Percentiles rank a stretch among this genome's conserved stretches.
Evolutionary conservation across 768 basidiomycete species (phyloP).

Genomic region (Agrocybe praecox): DNA sequence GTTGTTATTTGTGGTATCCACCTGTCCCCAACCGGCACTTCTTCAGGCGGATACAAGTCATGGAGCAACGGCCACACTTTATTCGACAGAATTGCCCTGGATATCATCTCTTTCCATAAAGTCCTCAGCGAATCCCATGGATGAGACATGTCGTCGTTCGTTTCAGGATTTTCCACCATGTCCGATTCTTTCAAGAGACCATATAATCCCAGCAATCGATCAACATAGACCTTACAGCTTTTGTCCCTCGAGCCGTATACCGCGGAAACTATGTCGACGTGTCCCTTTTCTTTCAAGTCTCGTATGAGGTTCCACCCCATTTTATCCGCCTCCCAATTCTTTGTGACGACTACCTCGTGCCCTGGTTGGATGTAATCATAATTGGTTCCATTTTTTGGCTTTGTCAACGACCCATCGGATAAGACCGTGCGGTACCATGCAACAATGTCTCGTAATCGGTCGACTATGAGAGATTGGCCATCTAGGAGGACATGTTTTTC

Average conservation of each 20-base stretch:
- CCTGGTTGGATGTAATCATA: background rate
- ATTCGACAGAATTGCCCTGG: no score
- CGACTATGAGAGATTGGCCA: background rate
- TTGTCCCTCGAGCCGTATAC: background rate
- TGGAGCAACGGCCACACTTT: background rate
- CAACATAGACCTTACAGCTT: background rate
- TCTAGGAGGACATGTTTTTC: background rate
- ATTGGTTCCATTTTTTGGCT: background rate
- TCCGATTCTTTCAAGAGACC: background rate
- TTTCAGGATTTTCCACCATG: background rate
- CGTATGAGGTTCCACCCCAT: no score
- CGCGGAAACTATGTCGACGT: background rate
- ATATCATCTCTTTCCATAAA: background rate
- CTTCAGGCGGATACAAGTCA: background rate
- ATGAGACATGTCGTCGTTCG: background rate
- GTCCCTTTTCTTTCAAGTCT: background rate
- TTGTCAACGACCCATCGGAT: background rate
- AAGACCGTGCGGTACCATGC: constrained; percentile 1
- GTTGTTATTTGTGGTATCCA: constrained; percentile 3
- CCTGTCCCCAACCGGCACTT: background rate
- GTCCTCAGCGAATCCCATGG: background rate
- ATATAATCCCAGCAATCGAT: background rate
- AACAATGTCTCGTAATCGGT: background rate
- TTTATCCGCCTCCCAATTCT: no score
- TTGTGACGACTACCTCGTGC: no score